Evolutionary conservation across 2,329 filamentous ascomycete genomes (phyloP).

Genomic region (Colletotrichum sp.): DNA sequence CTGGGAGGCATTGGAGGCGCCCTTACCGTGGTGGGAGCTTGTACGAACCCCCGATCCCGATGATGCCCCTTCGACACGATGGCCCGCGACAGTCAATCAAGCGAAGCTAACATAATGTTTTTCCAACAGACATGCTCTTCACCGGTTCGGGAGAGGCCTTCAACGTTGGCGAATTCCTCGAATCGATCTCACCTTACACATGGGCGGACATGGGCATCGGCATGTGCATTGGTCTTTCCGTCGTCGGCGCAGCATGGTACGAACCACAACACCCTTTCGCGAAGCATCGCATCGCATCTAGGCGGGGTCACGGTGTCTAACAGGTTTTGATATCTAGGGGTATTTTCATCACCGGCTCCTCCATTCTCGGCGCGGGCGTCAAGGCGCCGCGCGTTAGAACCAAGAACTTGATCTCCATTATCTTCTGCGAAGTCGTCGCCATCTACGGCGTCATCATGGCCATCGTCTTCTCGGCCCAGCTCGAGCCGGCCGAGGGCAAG

Average conservation of each 20-base stretch:
- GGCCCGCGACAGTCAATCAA: neutral
- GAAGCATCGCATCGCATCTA: neutral
- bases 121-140: conserved; percentile 88
- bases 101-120: conserved; percentile 7
- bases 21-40: conserved; percentile 76
- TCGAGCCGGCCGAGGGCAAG: conserved; percentile 69
- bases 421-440: conserved; percentile 99
- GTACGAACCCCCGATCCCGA: conserved; percentile 58
- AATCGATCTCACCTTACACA: conserved; percentile 90
- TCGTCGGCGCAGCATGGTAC: conserved; percentile 97
- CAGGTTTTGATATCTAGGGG: conserved; percentile 65
- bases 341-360: conserved; percentile 97
- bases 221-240: conserved; percentile 93
- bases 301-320: conserved; percentile 8
- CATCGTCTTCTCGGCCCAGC: conserved; percentile 94
- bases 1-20: conserved; percentile 71
- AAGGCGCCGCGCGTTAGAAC: conserved; percentile 97
- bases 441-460: conserved; percentile 99
- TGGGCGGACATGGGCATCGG: conserved; percentile 92
- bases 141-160: conserved; percentile 95
- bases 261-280: conserved; percentile 22
- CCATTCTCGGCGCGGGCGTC: conserved; percentile 95
- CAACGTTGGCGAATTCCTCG: conserved; percentile 95
- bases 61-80: neutral
- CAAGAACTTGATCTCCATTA: conserved; percentile 99